Conservation (phyloP, 768 basidiomycete species). For the Suillus alpinus region DNA sequence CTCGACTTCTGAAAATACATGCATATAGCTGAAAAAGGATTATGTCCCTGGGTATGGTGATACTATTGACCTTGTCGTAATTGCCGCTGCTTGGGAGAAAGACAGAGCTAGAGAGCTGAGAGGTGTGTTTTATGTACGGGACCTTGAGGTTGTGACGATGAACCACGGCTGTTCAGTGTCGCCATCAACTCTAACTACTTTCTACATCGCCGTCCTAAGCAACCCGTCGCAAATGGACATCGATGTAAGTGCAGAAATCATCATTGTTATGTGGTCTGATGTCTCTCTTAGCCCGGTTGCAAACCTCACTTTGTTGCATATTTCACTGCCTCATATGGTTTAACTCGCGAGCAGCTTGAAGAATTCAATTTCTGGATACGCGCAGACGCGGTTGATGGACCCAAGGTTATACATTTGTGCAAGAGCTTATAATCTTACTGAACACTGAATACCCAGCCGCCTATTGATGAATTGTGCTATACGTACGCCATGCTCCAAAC, state of each 20-base stretch:
- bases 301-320: constrained; percentile 69
- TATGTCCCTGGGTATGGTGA: constrained; percentile 87
- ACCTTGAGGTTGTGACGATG: constrained; percentile 3
- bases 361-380: constrained; percentile 64
- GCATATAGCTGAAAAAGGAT: constrained; percentile 66
- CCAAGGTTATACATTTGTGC: not conserved
- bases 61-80: constrained; percentile 69
- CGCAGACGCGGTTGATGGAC: constrained; percentile 23
- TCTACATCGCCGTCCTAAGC: constrained; percentile 69
- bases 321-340: constrained; percentile 77
- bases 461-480: constrained; percentile 43
- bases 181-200: constrained; percentile 70
- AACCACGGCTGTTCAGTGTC: constrained; percentile 45
- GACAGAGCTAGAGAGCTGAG: constrained; percentile 72
- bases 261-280: not conserved
- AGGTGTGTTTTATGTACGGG: constrained; percentile 42
- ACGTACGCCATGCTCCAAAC: constrained; percentile 48
- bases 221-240: constrained; percentile 42
- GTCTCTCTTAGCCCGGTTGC: constrained; percentile 32
- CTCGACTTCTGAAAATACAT: not conserved
- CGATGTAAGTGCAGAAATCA: constrained; percentile 33
- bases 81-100: constrained; percentile 81
- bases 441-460: constrained; percentile 15
- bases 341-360: constrained; percentile 65
- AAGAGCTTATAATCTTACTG: not conserved